Conservation (phyloP, 177 flowering plant species). For the Tripterygium wilfordii region DNA sequence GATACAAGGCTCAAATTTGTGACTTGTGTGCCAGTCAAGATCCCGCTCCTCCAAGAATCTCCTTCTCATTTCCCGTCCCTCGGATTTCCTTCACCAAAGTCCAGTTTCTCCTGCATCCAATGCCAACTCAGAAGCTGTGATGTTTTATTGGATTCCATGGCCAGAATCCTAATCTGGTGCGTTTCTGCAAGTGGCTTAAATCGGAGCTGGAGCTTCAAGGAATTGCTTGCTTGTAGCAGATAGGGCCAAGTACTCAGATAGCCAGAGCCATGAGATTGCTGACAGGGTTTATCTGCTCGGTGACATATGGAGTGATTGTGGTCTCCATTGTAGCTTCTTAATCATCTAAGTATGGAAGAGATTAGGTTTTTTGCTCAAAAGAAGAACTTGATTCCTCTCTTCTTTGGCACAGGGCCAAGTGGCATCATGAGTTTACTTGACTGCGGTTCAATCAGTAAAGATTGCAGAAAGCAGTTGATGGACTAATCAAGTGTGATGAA, state of each 20-base stretch:
- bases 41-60: constrained; percentile 57
- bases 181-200: constrained; percentile 90
- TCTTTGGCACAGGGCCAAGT: constrained; percentile 45
- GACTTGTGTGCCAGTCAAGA: constrained; percentile 37
- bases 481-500: constrained; percentile 52
- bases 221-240: constrained; percentile 86
- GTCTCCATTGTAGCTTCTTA: constrained; percentile 46
- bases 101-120: constrained; percentile 59
- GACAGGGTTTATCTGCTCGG: constrained; percentile 85
- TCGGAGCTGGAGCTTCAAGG: constrained; percentile 89
- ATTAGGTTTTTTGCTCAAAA: constrained; percentile 78
- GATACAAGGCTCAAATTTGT: constrained; percentile 47
- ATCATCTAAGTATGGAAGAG: constrained; percentile 65
- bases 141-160: constrained; percentile 84
- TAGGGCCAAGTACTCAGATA: constrained; percentile 69
- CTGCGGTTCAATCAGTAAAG: constrained; percentile 50
- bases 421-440: constrained; percentile 39
- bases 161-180: constrained; percentile 48
- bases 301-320: constrained; percentile 60
- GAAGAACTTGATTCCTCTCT: constrained; percentile 76
- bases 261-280: constrained; percentile 87
- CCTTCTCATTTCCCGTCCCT: constrained; percentile 84
- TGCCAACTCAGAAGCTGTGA: constrained; percentile 86
- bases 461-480: constrained; percentile 63
- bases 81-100: constrained; percentile 60